Conservation (phyloP, 306 rosid species). For the Rosa rugosa region DNA sequence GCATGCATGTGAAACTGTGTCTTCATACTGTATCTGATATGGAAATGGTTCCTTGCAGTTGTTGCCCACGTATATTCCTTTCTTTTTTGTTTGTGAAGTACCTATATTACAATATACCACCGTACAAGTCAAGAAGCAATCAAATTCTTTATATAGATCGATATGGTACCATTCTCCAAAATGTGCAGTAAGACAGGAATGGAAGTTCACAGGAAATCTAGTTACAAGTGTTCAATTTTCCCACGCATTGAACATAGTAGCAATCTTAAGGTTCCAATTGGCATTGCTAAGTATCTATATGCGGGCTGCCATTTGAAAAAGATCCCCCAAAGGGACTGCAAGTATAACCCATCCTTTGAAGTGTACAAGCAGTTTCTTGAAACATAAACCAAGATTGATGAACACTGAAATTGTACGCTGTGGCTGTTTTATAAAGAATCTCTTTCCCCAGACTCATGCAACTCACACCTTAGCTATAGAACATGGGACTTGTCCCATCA, state of each 20-base stretch:
- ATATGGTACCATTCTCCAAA: neutral
- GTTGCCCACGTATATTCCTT: neutral
- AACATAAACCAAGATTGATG: neutral
- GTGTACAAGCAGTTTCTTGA: neutral
- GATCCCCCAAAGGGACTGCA: neutral
- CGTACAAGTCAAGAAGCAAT: neutral
- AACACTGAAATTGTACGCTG: neutral
- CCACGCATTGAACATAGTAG: neutral
- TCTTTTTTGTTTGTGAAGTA: neutral
- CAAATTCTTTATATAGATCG: neutral
- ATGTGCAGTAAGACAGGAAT: neutral
- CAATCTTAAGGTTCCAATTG: neutral
- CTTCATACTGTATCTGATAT: neutral
- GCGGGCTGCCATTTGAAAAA: neutral
- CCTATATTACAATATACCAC: neutral
- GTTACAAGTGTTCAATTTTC: neutral
- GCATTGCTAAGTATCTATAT: neutral
- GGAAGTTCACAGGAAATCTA: neutral
- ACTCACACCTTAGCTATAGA: neutral
- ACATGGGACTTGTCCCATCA: conserved; percentile 42
- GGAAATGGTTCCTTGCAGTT: neutral
- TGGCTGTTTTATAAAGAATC: neutral
- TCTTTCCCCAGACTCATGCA: neutral
- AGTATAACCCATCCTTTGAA: neutral
- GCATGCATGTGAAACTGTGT: neutral